phyloP scores from a whole-genome alignment of 1,139 yeast genomes.

The Candida frijolesensis region DNA sequence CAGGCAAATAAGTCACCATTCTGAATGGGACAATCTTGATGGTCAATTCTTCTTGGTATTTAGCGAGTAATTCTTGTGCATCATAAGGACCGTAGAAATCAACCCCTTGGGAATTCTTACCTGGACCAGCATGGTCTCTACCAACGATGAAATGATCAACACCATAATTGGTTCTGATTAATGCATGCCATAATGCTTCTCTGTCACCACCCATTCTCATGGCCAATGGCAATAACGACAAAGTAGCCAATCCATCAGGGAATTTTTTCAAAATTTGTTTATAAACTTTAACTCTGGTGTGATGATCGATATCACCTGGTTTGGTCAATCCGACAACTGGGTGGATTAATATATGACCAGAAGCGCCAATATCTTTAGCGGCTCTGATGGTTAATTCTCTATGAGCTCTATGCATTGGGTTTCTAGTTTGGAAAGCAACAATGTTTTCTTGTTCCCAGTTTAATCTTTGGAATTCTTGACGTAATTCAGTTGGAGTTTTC shows the following conservation, averaged over 20 bases:
- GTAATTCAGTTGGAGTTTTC: slow-evolving; percentile 87
- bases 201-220: slow-evolving; percentile 99
- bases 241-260: slow-evolving; percentile 90
- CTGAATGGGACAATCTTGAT: slow-evolving; percentile 95
- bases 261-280: slow-evolving; percentile 88
- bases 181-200: slow-evolving; percentile 98
- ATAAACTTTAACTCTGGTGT: slow-evolving; percentile 94
- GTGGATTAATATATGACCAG: slow-evolving; percentile 78
- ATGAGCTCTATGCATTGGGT: slow-evolving; percentile 98
- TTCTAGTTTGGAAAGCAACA: slow-evolving; percentile 97
- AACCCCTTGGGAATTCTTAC: slow-evolving; percentile 87
- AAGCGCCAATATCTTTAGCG: slow-evolving; percentile 55
- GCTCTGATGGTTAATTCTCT: slow-evolving; percentile 95
- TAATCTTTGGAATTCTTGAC: slow-evolving; percentile 76
- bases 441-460: slow-evolving; percentile 77
- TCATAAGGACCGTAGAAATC: slow-evolving; percentile 98
- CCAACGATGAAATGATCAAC: slow-evolving; percentile 97
- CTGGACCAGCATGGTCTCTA: slow-evolving; percentile 98
- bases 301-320: slow-evolving; percentile 98
- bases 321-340: slow-evolving; percentile 97
- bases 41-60: slow-evolving; percentile 73
- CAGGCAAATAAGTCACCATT: slow-evolving; percentile 95
- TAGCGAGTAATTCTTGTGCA: slow-evolving; percentile 86
- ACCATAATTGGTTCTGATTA: slow-evolving; percentile 94
- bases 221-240: slow-evolving; percentile 88